Conservation (phyloP, 2,329 filamentous ascomycete genomes). For the Colletotrichum tofieldiae region DNA sequence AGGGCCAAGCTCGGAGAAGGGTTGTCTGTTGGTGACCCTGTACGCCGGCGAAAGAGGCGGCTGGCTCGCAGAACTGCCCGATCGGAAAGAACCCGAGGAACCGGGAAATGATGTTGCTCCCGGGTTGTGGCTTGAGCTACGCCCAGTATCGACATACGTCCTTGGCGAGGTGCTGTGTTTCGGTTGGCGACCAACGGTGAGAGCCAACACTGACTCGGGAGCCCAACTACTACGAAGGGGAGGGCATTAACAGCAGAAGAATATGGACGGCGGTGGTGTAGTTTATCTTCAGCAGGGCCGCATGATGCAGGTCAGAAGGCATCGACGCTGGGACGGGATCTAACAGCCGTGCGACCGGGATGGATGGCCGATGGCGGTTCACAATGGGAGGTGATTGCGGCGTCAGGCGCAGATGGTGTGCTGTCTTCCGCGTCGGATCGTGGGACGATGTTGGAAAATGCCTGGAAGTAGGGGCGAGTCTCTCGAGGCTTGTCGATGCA, state of each 20-base stretch:
- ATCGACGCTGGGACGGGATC: slow-evolving; percentile 18
- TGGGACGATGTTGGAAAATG: slow-evolving; percentile 16
- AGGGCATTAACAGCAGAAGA: slow-evolving; percentile 13
- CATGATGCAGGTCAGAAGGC: slow-evolving; percentile 38
- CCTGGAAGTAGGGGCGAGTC: slow-evolving; percentile 17
- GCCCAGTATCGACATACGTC: background rate
- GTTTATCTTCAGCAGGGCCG: slow-evolving; percentile 32
- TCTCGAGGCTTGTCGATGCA: slow-evolving; percentile 26
- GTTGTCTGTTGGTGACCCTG: slow-evolving; percentile 3
- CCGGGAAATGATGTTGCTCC: slow-evolving; percentile 12
- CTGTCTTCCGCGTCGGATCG: slow-evolving; percentile 14
- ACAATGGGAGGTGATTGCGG: background rate
- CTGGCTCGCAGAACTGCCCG: background rate
- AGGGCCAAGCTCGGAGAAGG: slow-evolving; percentile 29
- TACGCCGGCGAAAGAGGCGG: background rate
- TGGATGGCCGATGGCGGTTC: slow-evolving; percentile 4
- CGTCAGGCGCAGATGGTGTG: slow-evolving; percentile 12
- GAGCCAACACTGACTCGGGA: background rate
- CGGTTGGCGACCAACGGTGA: background rate
- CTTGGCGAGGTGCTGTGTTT: slow-evolving; percentile 20
- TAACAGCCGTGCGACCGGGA: slow-evolving; percentile 25
- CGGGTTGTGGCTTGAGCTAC: background rate
- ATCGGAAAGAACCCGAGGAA: slow-evolving; percentile 24
- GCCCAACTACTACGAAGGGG: background rate
- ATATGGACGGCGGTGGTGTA: slow-evolving; percentile 11